phyloP scores from a whole-genome alignment of 257 asterid species.

The Verbascum thapsus region DNA sequence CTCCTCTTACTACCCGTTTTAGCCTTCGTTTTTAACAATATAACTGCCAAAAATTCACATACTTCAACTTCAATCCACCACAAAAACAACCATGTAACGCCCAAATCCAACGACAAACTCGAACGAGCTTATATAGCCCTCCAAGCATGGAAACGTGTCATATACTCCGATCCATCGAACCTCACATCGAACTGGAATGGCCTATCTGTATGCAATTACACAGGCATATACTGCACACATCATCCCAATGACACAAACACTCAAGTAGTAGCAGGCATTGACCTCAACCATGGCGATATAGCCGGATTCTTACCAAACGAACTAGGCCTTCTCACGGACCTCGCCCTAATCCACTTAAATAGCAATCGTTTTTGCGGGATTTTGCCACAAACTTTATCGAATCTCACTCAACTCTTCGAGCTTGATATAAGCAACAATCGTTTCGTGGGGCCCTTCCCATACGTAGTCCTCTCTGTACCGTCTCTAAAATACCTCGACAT shows the following conservation, averaged over 20 bases:
- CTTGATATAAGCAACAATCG: conserved; percentile 75
- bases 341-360: conserved; percentile 62
- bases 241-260: conserved; percentile 43
- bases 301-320: conserved; percentile 71
- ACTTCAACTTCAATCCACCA: conserved; percentile 27
- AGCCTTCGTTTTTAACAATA: conserved; percentile 23
- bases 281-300: conserved; percentile 63
- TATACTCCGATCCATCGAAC: conserved; percentile 64
- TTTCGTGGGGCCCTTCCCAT: conserved; percentile 76
- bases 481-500: conserved; percentile 55
- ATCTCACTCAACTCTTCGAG: conserved; percentile 57
- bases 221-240: conserved; percentile 56
- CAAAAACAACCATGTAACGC: conserved; percentile 15
- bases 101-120: conserved; percentile 32
- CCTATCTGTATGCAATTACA: conserved; percentile 57
- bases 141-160: conserved; percentile 66
- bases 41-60: conserved; percentile 38
- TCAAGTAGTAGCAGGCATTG: conserved; percentile 59
- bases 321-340: conserved; percentile 64
- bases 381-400: conserved; percentile 52
- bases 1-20: conserved; percentile 37
- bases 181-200: conserved; percentile 65
- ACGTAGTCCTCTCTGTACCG: conserved; percentile 57
- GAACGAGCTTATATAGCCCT: conserved; percentile 59
- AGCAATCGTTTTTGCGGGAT: conserved; percentile 74